Evolutionary conservation across 768 basidiomycete genomes (phyloP).

Genomic region (Lactarius sanguifluus): DNA sequence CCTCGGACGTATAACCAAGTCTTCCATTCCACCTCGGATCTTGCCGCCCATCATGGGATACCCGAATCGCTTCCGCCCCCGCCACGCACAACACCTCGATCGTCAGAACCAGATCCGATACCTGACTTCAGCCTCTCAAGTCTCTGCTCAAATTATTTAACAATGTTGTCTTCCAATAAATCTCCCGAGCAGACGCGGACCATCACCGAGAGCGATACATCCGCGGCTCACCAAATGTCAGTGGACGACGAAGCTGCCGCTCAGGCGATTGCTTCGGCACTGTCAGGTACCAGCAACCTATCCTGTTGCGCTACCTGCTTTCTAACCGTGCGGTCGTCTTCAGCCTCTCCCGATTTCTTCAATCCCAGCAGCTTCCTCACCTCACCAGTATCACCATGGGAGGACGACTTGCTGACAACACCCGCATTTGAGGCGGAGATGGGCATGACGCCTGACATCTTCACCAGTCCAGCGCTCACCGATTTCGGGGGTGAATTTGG

Average conservation of each 20-base stretch:
- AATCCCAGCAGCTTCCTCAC: constrained; percentile 47
- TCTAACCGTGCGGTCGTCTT: not conserved
- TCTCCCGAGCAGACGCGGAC: constrained; percentile 38
- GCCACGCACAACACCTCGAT: constrained; percentile 56
- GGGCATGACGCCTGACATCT: constrained; percentile 40
- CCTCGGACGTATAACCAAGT: constrained; percentile 64
- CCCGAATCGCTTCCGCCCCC: constrained; percentile 68
- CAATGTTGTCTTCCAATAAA: constrained; percentile 60
- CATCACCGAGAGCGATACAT: constrained; percentile 31
- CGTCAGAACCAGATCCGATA: constrained; percentile 37
- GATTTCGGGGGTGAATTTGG: constrained; percentile 40
- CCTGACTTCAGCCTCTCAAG: constrained; percentile 47
- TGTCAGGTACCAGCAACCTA: constrained; percentile 19
- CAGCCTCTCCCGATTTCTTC: constrained; percentile 44
- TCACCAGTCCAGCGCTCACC: constrained; percentile 45
- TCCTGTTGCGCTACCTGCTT: no score
- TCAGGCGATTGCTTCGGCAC: constrained; percentile 25
- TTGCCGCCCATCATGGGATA: constrained; percentile 78
- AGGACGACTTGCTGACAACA: constrained; percentile 47
- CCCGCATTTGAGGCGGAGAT: constrained; percentile 40
- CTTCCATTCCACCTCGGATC: constrained; percentile 63
- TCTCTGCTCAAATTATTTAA: constrained; percentile 63
- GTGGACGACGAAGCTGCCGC: constrained; percentile 21
- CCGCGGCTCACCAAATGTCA: constrained; percentile 26
- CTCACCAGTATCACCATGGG: constrained; percentile 50